Base-by-base conservation (phyloP, 2,329 filamentous ascomycete genomes). In the Sarocladium strictum region DNA sequence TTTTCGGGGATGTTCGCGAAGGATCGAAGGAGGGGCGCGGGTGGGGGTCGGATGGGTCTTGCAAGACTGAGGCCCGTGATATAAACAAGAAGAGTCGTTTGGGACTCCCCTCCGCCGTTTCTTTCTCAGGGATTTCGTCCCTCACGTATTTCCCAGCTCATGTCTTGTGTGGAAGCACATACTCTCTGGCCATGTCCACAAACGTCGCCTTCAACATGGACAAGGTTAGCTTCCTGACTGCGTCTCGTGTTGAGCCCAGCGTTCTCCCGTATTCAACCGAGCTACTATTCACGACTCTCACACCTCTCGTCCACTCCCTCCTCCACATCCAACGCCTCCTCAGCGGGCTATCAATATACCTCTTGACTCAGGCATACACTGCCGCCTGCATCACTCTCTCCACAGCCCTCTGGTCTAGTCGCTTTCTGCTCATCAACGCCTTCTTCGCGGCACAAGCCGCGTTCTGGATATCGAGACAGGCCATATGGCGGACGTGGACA, bases 291-390 rank as follows among this genome's bases (percentile, higher is more conserved):
- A 64, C 63, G 29, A 60, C 64, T 32, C 61, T 74, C 23, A 60
- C 60, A 15, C 69, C 72, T n/a, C 61, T 65, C 27, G 55, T 75
- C 37, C 62, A 65, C 50, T 57, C 68, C 51, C 66, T 67, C 43
- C 54, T 70, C 45, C 67, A 62, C 21, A 67, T 67, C 58, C 72
- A 72, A 52, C 67, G 63, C 23, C 29, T 71, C 21, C 41, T 75
- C 54, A 58, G 64, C 56, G 60, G 62, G 7, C 55, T 64, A 11
- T 66, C 65, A 6, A 23, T 68, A 38, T 65, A 68, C 51, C 53
- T 72, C 29, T 62, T 67, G 54, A 47, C 69, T 40, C 65, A 61
- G 52, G 61, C 65, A 35, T 67, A 63, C 53, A 56, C 70, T 38
- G 51, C 71, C 40, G 62, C 66, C 9, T 65, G 60, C 50, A 54